Percentiles rank a stretch among this genome's conserved stretches.
phyloP scores from a whole-genome alignment of 495 filamentous ascomycete species.

The Pyronema domesticum region DNA sequence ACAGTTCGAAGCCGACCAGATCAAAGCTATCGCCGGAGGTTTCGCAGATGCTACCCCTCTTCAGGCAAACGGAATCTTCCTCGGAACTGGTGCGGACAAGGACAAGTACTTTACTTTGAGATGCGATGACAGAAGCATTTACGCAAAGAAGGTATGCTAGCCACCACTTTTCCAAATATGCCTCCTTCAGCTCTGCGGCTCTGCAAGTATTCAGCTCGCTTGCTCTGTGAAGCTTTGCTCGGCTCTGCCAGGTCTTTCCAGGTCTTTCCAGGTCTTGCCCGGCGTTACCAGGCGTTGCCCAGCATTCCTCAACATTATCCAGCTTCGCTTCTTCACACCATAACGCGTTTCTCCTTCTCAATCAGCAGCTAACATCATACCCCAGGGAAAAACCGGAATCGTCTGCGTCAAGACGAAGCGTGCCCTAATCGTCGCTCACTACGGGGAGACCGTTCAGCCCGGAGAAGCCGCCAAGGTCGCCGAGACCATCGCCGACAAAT shows the following conservation, averaged over 20 bases:
- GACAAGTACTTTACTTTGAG: slow-evolving; percentile 56
- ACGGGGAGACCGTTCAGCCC: slow-evolving; percentile 49
- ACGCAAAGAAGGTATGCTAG: slow-evolving; percentile 59
- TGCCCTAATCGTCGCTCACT: slow-evolving; percentile 72
- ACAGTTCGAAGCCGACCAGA: slow-evolving; percentile 42
- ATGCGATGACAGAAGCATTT: slow-evolving; percentile 58
- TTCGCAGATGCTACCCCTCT: slow-evolving; percentile 31
- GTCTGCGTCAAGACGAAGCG: slow-evolving; percentile 64
- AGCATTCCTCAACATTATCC: no score
- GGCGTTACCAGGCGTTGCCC: background rate
- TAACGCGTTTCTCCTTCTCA: background rate
- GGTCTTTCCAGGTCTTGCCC: no score
- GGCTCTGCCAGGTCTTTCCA: no score
- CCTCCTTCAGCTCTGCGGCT: background rate
- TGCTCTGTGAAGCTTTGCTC: no score
- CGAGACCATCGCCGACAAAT: slow-evolving; percentile 57
- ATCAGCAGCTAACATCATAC: slow-evolving; percentile 24
- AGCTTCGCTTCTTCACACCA: no score
- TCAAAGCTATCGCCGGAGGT: slow-evolving; percentile 36
- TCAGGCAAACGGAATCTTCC: slow-evolving; percentile 43
- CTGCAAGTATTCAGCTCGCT: no score
- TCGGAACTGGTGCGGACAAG: slow-evolving; percentile 41
- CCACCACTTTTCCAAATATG: background rate
- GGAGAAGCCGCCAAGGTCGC: slow-evolving; percentile 46
- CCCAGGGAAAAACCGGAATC: slow-evolving; percentile 64